These are phyloP conservation scores for Sporothrix pseudoabietina DNA, from an alignment of 2,329 filamentous ascomycete genomes.

Conservation along the genomic window DNA sequence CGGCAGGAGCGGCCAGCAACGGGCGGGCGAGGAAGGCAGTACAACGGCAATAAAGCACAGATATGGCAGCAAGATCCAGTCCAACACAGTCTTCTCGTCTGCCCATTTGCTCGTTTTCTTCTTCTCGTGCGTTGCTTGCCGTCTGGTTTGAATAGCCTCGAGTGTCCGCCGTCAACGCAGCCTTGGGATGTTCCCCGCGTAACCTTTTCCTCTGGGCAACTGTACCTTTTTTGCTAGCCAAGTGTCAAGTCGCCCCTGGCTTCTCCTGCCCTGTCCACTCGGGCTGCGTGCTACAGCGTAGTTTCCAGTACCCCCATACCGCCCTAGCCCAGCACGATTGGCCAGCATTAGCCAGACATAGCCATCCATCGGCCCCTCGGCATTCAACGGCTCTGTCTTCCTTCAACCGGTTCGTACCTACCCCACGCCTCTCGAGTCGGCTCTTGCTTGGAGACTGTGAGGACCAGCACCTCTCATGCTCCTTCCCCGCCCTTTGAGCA, in stretches of 20 bases:
- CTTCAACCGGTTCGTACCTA: not conserved
- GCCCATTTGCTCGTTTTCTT: not conserved
- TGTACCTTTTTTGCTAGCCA: slow-evolving; percentile 1
- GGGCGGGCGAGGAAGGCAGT: not conserved
- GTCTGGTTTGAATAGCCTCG: not conserved
- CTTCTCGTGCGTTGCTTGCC: not conserved
- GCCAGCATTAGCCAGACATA: slow-evolving; percentile 20
- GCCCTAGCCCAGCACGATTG: not conserved
- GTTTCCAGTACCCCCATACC: slow-evolving; percentile 16
- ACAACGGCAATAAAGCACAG: not conserved
- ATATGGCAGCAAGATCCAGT: not conserved
- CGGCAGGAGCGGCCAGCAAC: not conserved
- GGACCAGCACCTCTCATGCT: not conserved
- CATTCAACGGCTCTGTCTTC: slow-evolving; percentile 29
- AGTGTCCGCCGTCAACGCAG: slow-evolving; percentile 3
- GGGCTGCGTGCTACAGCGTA: slow-evolving; percentile 21
- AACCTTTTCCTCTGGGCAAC: slow-evolving; percentile 27
- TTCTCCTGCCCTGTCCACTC: slow-evolving; percentile 7
- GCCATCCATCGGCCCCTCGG: slow-evolving; percentile 29
- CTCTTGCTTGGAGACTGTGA: not conserved
- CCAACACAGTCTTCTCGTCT: not conserved
- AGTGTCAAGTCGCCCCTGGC: slow-evolving; percentile 3
- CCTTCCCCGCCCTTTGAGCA: not conserved
- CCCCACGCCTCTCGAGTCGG: slow-evolving; percentile 25
- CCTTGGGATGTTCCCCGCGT: slow-evolving; percentile 20